Evolutionary conservation across 768 basidiomycete species (phyloP), one percentile per base, ranked within the genome.

Genomic region (Trametopsis cervina): DNA sequence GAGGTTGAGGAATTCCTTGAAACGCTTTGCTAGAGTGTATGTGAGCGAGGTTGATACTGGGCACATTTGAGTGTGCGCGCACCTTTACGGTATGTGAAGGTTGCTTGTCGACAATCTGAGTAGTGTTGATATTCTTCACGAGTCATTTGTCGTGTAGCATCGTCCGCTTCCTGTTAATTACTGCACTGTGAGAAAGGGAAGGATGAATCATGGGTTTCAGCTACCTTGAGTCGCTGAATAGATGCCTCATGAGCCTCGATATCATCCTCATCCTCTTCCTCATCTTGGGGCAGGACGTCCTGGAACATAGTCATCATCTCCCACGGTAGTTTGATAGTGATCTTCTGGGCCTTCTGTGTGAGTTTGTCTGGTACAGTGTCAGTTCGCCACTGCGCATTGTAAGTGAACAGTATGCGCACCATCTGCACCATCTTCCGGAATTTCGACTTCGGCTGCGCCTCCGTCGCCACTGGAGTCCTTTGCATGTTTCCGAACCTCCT

Each of bases 41-140:
- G 25, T 36, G 13, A 50, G 23, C 25, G 47, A 33, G 7, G 13
- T 10, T 39, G 24, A 49, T 27, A 44, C 25, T 40, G 12, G 5
- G 35, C 6, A 26, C 33, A n/a, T 18, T 1, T 22, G 41, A 43
- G 21, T 3, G 47, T 12, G 22, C 33, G 64, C 69, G 25, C 39
- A 89, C 93, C 86, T 83, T 97, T 98, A 46, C 93, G 83, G 64
- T 94, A 96, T 0, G 94, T 96, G 64, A 97, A 98, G 13, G 90
- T 90, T 0, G 94, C 94, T 64, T 96, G 94, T 50, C 94, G 79
- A 68, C 93, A 96, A 63, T 95, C 92, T 2, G 93, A 93, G 62
- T 96, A 96, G 61, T 93, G 92, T 51, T 94, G 88, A 63, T 97
- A 98, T 59, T 97, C 91, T 63, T 97, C 94, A 57, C 89, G 77